Percentiles rank a stretch among this genome's conserved stretches.
phyloP scores from a whole-genome alignment of 768 basidiomycete genomes.

The Collybiopsis luxurians region DNA sequence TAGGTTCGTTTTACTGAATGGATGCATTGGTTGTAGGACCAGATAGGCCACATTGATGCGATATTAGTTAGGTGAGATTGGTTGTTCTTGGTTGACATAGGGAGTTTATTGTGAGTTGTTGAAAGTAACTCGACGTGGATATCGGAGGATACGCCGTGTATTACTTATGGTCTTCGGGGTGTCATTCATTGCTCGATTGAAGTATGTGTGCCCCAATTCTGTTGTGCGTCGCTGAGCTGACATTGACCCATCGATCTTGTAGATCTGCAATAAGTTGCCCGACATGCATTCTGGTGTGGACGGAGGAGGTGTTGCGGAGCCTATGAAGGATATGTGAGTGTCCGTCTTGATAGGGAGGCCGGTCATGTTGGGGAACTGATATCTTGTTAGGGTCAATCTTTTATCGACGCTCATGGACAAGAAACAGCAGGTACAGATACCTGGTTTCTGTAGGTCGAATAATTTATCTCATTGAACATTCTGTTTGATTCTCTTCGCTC shows the following conservation, averaged over 20 bases:
- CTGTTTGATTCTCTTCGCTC: background rate
- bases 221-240: too few relatives aligned
- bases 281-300: constrained; percentile 95
- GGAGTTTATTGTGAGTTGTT: background rate
- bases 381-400: constrained; percentile 65
- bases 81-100: background rate
- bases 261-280: constrained; percentile 66
- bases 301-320: constrained; percentile 84
- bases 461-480: background rate
- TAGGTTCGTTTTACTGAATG: background rate
- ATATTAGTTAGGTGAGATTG: constrained; percentile 84
- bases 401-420: constrained; percentile 67
- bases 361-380: too few relatives aligned
- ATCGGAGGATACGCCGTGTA: constrained; percentile 85
- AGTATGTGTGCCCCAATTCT: too few relatives aligned
- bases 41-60: constrained; percentile 84
- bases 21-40: constrained; percentile 42
- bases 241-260: too few relatives aligned
- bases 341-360: too few relatives aligned
- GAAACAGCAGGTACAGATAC: constrained; percentile 61
- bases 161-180: constrained; percentile 93
- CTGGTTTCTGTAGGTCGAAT: constrained; percentile 72
- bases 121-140: constrained; percentile 95
- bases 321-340: constrained; percentile 88
- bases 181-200: constrained; percentile 86